phyloP scores from a whole-genome alignment of 192 early-diverging fungal species.

The Lunasporangiospora selenospora region DNA sequence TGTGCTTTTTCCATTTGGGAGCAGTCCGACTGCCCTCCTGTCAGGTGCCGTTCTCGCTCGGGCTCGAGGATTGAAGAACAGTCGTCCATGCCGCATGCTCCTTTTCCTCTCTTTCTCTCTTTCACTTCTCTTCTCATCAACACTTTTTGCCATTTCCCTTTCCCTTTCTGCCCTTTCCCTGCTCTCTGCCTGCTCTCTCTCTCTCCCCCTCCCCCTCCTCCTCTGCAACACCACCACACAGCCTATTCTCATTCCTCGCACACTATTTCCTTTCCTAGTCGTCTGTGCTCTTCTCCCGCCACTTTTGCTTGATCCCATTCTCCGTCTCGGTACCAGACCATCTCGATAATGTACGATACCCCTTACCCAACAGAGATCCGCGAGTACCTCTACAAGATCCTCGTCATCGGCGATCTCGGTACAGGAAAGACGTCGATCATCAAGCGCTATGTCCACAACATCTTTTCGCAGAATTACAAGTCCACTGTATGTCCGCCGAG shows the following conservation, averaged over 20 bases:
- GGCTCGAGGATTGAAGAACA: background rate
- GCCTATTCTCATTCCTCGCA: background rate
- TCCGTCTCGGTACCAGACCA: background rate
- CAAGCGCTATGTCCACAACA: slow-evolving; percentile 66
- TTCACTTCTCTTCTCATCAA: background rate
- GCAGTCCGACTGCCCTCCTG: background rate
- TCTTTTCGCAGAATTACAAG: slow-evolving; percentile 63
- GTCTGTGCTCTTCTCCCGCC: background rate
- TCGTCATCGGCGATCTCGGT: slow-evolving; percentile 65
- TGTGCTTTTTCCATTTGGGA: background rate
- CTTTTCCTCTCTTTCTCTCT: background rate
- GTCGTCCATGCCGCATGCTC: background rate
- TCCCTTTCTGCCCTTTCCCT: background rate
- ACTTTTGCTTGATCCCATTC: background rate
- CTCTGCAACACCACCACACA: background rate
- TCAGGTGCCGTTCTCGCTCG: background rate
- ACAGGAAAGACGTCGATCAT: slow-evolving; percentile 69
- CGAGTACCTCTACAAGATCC: slow-evolving; percentile 68
- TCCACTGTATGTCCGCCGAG: slow-evolving; percentile 53
- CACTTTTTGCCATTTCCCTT: background rate
- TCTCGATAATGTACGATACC: slow-evolving; percentile 24
- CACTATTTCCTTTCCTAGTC: too few relatives aligned
- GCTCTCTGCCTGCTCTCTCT: background rate
- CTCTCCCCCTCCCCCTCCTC: background rate
- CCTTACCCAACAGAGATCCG: slow-evolving; percentile 48